Evolutionary conservation across 345 rosid species (phyloP), one percentile per base, ranked within the genome.

Genomic region (Eucalyptus leucophloia): DNA sequence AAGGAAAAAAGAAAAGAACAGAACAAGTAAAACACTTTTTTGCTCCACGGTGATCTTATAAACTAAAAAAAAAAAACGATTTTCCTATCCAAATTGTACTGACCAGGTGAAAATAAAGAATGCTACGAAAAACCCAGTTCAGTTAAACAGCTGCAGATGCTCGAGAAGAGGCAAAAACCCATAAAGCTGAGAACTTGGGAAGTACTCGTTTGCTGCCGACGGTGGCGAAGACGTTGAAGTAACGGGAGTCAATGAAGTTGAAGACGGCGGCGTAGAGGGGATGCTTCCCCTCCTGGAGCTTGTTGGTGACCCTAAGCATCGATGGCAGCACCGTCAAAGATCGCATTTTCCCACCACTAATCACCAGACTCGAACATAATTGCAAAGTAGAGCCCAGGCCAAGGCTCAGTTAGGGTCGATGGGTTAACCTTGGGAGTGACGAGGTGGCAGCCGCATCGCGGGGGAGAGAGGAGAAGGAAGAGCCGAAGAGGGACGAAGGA

Each of bases 211-310:
- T 97, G 80, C 98, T 97, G 89, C 97, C 96, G 90, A 96, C 98
- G 89, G 98, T 97, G 67, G 96, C 96, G 90, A 98, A 98, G 85
- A 97, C 95, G 88, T 90, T 96, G 96, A 97, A 97, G 97, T 94
- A 96, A 88, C 96, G 96, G 88, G 97, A 91, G 90, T 97, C 98
- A 45, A 98, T 94, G 96, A 98, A 98, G 95, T 98, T 97, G 91
- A 97, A 97, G 87, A 96, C 93, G 89, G 97, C 94, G 89, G 97
- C 99, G 90, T 97, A 98, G 34, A 98, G 91, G 82, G 99, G 99
- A 11, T 95, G 96, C 92, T 96, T 97, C 92, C 96, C 98, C 90
- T 98, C 99, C 87, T 96, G 98, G 81, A 96, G 97, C 69, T 95
- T 94, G 88, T 98, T 98, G 72, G 96, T 96, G 88, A 96, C 94